Evolutionary conservation across 192 early-diverging fungal genomes (phyloP).

Genomic region (Martensiomyces pterosporus): DNA sequence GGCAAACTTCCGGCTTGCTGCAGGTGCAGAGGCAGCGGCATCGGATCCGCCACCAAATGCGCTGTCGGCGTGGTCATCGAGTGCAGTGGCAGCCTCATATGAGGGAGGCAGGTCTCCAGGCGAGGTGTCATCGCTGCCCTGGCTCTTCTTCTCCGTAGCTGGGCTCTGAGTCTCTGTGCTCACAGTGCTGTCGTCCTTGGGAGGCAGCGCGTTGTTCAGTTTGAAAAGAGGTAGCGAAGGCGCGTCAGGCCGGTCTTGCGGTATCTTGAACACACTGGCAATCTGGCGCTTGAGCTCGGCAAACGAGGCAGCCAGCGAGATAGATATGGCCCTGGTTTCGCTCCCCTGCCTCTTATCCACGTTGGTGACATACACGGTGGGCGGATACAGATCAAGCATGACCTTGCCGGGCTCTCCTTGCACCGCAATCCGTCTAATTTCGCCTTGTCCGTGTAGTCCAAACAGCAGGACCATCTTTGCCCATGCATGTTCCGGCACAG

Average conservation of each 20-base stretch:
- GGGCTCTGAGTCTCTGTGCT: not conserved
- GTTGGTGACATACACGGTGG: conserved; percentile 10
- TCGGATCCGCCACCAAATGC: not conserved
- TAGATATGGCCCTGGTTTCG: conserved; percentile 3
- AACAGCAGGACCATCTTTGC: conserved; percentile 47
- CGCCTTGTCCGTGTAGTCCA: conserved; percentile 8
- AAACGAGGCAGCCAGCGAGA: conserved; percentile 22
- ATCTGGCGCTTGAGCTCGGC: conserved; percentile 24
- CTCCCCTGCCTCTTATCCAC: not conserved
- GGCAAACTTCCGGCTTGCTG: conserved; percentile 2
- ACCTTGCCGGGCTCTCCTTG: not conserved
- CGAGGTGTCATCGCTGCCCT: not conserved
- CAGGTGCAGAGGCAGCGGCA: too few relatives aligned
- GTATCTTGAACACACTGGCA: conserved; percentile 5
- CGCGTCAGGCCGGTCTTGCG: too few relatives aligned
- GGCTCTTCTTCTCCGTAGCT: not conserved
- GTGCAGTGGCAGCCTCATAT: conserved; percentile 15
- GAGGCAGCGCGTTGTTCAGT: too few relatives aligned
- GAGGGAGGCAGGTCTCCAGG: too few relatives aligned
- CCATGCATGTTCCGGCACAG: conserved; percentile 53
- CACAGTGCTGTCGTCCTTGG: not conserved
- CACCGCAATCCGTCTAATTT: conserved; percentile 15
- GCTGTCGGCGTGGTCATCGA: too few relatives aligned
- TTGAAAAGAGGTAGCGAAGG: too few relatives aligned
- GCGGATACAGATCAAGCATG: conserved; percentile 23